Percentiles rank a stretch among this genome's conserved stretches.
These are phyloP conservation scores for Hygrophila difformis DNA, from an alignment of 257 asterid genomes.

Conservation along the genomic window DNA sequence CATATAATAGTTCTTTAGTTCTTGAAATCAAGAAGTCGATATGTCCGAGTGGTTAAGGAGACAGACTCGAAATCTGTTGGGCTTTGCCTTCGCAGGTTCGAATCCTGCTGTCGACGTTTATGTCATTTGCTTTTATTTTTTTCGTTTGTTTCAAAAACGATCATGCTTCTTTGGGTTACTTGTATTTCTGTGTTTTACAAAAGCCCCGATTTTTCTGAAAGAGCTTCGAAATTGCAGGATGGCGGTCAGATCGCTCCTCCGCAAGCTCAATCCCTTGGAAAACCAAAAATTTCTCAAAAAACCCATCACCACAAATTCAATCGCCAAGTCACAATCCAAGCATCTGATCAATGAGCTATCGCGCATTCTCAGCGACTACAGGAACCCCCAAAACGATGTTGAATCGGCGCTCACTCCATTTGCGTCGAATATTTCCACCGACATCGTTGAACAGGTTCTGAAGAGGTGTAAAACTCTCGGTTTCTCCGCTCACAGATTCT, in stretches of 20 bases:
- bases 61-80: no score
- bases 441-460: slow-evolving; percentile 67
- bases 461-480: slow-evolving; percentile 78
- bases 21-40: no score
- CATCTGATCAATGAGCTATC: slow-evolving; percentile 63
- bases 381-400: slow-evolving; percentile 77
- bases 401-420: slow-evolving; percentile 79
- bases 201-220: no score
- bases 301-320: slow-evolving; percentile 16
- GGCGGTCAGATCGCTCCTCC: slow-evolving; percentile 28
- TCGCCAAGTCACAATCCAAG: slow-evolving; percentile 24
- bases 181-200: no score
- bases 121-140: no score
- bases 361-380: slow-evolving; percentile 70
- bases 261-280: slow-evolving; percentile 10
- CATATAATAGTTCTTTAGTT: no score
- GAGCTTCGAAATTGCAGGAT: no score
- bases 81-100: no score
- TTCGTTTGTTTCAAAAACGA: no score
- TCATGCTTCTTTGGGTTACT: no score
- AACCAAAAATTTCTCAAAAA: slow-evolving; percentile 1
- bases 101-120: no score
- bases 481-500: slow-evolving; percentile 88
- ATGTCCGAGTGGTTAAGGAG: no score
- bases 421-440: slow-evolving; percentile 28